phyloP scores from a whole-genome alignment of 169 alveolate genomes.

The Toxoplasma gondii region DNA sequence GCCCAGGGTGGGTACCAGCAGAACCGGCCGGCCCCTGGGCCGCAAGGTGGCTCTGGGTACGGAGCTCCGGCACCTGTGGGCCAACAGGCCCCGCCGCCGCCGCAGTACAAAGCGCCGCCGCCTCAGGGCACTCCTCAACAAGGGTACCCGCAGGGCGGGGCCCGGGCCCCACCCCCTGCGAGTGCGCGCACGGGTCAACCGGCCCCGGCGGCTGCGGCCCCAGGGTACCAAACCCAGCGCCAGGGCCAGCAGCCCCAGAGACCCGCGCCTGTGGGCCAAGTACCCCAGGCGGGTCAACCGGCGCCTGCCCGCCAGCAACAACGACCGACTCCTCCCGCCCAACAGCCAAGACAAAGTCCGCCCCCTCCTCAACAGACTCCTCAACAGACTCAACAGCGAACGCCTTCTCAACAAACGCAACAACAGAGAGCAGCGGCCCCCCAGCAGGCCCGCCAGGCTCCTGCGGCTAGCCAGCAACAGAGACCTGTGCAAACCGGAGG shows the following conservation, averaged over 20 bases:
- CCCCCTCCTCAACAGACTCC: background rate
- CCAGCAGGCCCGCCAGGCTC: background rate
- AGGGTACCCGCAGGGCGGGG: conserved; percentile 2
- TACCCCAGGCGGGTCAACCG: background rate
- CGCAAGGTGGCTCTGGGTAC: background rate
- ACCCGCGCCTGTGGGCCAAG: background rate
- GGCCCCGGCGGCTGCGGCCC: background rate
- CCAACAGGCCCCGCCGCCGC: background rate
- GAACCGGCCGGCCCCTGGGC: background rate
- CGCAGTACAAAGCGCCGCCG: background rate
- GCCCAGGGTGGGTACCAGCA: background rate
- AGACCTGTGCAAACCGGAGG: background rate
- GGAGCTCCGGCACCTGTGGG: background rate
- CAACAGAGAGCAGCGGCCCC: background rate
- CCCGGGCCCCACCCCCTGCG: background rate
- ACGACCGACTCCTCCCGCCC: background rate
- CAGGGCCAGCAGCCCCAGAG: background rate
- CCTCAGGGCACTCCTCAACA: background rate
- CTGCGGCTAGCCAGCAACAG: too few relatives aligned
- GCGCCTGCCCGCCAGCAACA: conserved; percentile 12
- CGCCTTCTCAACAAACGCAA: conserved; percentile 5
- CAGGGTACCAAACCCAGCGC: conserved; percentile 14
- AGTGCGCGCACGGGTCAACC: background rate
- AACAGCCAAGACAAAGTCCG: background rate
- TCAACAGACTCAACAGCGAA: background rate